A percentile compares a stretch with the other conserved stretches of the same genome.
These are phyloP conservation scores for Gnomoniopsis sp. DNA, from an alignment of 2,329 filamentous ascomycete species.

Conservation along the genomic window DNA sequence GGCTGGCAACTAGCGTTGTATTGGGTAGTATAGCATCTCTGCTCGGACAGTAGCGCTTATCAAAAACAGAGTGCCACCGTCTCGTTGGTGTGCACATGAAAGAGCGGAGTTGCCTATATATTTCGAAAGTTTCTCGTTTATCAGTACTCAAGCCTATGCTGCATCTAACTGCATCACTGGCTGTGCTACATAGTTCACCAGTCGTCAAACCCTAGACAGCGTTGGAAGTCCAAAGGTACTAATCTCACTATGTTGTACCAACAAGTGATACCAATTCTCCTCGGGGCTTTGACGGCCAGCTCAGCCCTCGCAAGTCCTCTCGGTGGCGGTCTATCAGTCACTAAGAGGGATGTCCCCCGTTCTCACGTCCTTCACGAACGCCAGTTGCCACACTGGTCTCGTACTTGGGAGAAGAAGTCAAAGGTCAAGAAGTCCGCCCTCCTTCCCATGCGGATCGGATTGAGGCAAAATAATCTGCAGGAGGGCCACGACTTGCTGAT, in stretches of 20 bases:
- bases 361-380: slow-evolving; percentile 31
- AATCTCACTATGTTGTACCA: neutral
- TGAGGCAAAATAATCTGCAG: slow-evolving; percentile 27
- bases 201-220: neutral
- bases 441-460: slow-evolving; percentile 27
- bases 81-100: no score
- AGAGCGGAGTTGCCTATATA: no score
- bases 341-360: slow-evolving; percentile 4
- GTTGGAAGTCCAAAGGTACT: neutral
- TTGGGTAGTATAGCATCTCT: no score
- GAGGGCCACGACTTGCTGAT: slow-evolving; percentile 28
- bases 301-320: slow-evolving; percentile 6
- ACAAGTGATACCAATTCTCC: neutral
- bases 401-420: slow-evolving; percentile 25
- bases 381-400: slow-evolving; percentile 23
- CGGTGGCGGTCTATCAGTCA: neutral
- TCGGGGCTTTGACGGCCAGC: neutral
- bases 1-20: no score
- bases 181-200: neutral
- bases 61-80: no score
- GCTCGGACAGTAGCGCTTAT: no score
- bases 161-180: neutral
- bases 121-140: no score
- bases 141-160: no score
- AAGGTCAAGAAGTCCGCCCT: slow-evolving; percentile 22